Evolutionary conservation across 805 yeast species (phyloP), one percentile per base, ranked within the genome.

Genomic region (Metschnikowia bowlesiae): DNA sequence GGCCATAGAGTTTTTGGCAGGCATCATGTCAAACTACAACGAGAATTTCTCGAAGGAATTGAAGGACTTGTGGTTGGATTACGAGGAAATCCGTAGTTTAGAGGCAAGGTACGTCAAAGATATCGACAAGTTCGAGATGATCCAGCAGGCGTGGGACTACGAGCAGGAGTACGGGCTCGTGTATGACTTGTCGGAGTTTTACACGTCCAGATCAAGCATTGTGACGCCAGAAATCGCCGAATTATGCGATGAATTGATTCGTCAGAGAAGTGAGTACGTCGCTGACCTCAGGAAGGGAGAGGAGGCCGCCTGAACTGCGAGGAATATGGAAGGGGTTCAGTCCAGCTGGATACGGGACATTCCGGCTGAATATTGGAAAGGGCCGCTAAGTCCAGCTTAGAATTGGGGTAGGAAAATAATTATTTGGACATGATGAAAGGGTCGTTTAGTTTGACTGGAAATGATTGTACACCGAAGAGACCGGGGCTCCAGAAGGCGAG

Each of bases 41-140:
- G 67, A 69, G 8, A 58, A 54, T 14, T 87, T 85, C 35, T 84
- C 94, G 10, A 57, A 69, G 33, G 90, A 87, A 57, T 74, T 92
- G 47, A 64, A 76, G 52, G 84, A 83, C 37, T 77, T 83, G 53
- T 92, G 97, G 96, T 69, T 84, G 49, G 96, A 89, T 65, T 92
- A 92, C 69, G 99, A 92, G 71, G 83, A 85, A 62, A 85, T 88
- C 58, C 76, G 89, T 57, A 81, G 85, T 39, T 65, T 81, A 28
- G 98, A 92, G 67, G 96, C 97, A 10, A 76, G 84, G 48, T 88
- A 89, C 58, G 97, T 92, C 55, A 92, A 92, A 70, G 97, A 92
- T 67, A 82, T 94, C 53, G 98, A 92, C 68, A 92, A 92, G 74
- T 87, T 81, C 63, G 97, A 90, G 69, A 80, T 90, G 80, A 74